These are phyloP conservation scores for Xylaria telfairii DNA, from an alignment of 495 filamentous ascomycete species.

Conservation along the genomic window DNA sequence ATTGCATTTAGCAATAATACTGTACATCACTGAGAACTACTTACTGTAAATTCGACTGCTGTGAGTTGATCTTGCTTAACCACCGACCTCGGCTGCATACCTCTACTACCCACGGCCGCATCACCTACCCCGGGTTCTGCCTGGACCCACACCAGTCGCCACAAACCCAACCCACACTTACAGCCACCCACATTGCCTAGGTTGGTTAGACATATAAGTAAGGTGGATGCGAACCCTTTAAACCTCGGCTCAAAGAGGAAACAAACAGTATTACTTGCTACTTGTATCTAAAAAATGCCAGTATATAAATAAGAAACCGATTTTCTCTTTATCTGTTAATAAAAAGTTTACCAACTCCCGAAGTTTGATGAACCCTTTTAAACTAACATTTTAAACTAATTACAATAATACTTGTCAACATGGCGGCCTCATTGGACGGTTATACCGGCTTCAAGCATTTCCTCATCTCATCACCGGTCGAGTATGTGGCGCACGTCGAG, in stretches of 20 bases:
- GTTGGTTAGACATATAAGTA: too few species aligned
- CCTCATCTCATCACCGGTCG: constrained; percentile 71
- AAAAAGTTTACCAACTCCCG: not conserved
- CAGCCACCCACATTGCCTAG: too few species aligned
- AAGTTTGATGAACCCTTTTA: not conserved
- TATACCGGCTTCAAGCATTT: constrained; percentile 71
- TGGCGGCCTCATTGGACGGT: constrained; percentile 29
- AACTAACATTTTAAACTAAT: not conserved
- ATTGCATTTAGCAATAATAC: too few species aligned
- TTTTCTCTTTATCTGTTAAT: not conserved
- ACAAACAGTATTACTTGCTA: not conserved
- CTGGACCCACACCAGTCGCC: too few species aligned
- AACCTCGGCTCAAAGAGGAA: not conserved
- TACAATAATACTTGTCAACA: not conserved
- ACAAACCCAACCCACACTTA: too few species aligned
- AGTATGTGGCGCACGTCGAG: constrained; percentile 87
- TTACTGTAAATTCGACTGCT: too few species aligned
- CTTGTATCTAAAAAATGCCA: too few species aligned
- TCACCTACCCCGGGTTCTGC: too few species aligned
- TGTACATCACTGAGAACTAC: too few species aligned
- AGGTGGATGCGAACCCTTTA: not conserved
- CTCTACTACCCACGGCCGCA: too few species aligned
- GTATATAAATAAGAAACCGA: not conserved
- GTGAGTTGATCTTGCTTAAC: too few species aligned
- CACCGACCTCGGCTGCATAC: too few species aligned